These are phyloP conservation scores for Colletotrichum graminicola DNA, from an alignment of 2,329 filamentous ascomycete species.

Conservation along the genomic window DNA sequence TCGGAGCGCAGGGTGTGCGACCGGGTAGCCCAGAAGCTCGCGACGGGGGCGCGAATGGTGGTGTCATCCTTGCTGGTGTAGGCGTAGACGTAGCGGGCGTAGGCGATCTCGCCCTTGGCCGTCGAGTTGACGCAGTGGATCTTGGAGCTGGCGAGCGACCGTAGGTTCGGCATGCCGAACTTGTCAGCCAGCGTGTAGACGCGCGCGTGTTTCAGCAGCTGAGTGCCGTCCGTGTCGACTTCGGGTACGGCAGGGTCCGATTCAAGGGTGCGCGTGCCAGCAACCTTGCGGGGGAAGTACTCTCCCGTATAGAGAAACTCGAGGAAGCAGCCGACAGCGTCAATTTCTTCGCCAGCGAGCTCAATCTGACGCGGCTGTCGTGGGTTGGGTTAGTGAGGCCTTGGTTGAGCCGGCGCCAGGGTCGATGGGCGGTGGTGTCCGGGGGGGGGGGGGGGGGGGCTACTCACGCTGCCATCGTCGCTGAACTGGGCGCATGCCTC, in stretches of 20 bases:
- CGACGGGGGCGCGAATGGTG: conserved; percentile 83
- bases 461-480: conserved; percentile 70
- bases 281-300: conserved; percentile 81
- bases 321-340: conserved; percentile 82
- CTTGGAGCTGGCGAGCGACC: conserved; percentile 84
- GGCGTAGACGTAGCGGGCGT: conserved; percentile 90
- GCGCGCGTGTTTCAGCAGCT: conserved; percentile 88
- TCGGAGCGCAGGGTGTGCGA: conserved; percentile 86
- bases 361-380: conserved; percentile 73
- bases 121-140: conserved; percentile 93
- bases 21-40: conserved; percentile 89
- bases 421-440: not conserved
- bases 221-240: conserved; percentile 82
- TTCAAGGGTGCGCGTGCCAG: conserved; percentile 76
- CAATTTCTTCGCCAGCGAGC: conserved; percentile 75
- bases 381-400: not conserved
- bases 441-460: too few relatives aligned
- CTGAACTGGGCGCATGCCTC: conserved; percentile 72
- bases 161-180: conserved; percentile 76
- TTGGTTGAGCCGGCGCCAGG: not conserved
- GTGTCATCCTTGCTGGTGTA: conserved; percentile 77
- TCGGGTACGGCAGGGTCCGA: conserved; percentile 72
- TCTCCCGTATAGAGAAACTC: conserved; percentile 88
- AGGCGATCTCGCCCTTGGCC: conserved; percentile 89
- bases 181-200: conserved; percentile 91